These are phyloP conservation scores for Fusarium ramigenum DNA, from an alignment of 2,329 filamentous ascomycete genomes.

Conservation along the genomic window DNA sequence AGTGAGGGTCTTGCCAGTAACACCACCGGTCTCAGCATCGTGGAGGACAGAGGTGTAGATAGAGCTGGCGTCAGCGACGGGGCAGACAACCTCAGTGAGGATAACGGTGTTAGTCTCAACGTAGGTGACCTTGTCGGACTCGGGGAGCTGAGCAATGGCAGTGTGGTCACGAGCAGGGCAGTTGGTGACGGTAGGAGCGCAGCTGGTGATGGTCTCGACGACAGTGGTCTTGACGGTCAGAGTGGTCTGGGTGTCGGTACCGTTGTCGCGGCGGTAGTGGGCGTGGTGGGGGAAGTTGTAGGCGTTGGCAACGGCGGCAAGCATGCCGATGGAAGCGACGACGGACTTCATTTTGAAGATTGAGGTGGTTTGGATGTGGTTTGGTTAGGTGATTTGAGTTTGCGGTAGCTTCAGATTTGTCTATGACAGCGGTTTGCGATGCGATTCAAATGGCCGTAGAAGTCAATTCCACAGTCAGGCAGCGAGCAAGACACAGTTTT, in stretches of 20 bases:
- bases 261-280: conserved; percentile 45
- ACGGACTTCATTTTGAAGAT: conserved; percentile 59
- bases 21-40: conserved; percentile 48
- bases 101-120: conserved; percentile 52
- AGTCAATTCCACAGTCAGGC: conserved; percentile 46
- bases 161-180: conserved; percentile 54
- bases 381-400: conserved; percentile 22
- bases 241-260: conserved; percentile 49
- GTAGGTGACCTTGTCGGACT: conserved; percentile 46
- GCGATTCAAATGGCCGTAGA: conserved; percentile 41
- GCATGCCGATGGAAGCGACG: conserved; percentile 54
- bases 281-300: conserved; percentile 48
- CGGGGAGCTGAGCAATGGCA: conserved; percentile 49
- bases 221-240: conserved; percentile 63
- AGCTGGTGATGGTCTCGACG: conserved; percentile 67
- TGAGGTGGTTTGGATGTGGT: neutral
- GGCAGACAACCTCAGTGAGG: conserved; percentile 56
- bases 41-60: conserved; percentile 54
- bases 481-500: conserved; percentile 46
- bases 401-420: conserved; percentile 36
- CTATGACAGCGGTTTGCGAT: conserved; percentile 35
- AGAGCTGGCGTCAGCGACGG: conserved; percentile 52
- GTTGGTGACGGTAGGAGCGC: conserved; percentile 66
- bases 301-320: conserved; percentile 57
- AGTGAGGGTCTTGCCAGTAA: conserved; percentile 48